These are phyloP conservation scores for Fusarium sp. DNA, from an alignment of 2,329 filamentous ascomycete species.

Conservation along the genomic window DNA sequence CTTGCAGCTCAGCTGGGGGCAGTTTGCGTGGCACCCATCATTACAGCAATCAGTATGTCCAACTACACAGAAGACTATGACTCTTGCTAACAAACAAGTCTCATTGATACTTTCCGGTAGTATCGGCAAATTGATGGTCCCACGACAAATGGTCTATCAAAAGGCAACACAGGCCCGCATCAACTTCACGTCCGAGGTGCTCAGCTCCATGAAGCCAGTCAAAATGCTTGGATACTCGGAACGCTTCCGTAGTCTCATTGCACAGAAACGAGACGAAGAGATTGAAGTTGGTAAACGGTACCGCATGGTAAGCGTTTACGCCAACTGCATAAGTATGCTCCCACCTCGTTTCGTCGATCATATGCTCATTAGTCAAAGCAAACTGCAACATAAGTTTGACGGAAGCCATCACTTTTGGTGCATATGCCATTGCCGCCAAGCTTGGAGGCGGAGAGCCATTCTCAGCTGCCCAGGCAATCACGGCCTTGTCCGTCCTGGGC, in stretches of 20 bases:
- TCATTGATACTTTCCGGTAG: constrained; percentile 36
- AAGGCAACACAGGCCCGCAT: constrained; percentile 49
- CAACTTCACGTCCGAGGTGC: constrained; percentile 48
- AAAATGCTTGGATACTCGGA: constrained; percentile 50
- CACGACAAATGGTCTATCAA: constrained; percentile 46
- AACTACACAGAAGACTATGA: accelerated
- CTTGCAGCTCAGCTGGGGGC: constrained; percentile 47
- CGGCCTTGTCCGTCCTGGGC: constrained; percentile 45
- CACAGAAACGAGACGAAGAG: constrained; percentile 42
- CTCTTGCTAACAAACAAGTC: constrained; percentile 23
- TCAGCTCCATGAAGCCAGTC: constrained; percentile 48
- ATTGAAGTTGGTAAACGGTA: constrained; percentile 42
- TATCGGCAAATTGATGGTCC: constrained; percentile 43
- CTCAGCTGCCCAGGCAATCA: constrained; percentile 47
- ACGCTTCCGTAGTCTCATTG: constrained; percentile 39
- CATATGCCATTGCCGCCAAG: constrained; percentile 46
- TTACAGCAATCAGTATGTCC: constrained; percentile 47
- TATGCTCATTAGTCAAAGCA: constrained; percentile 12
- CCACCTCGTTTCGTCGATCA: no score
- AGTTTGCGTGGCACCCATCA: constrained; percentile 48
- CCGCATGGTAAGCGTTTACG: constrained; percentile 41
- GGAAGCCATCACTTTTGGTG: constrained; percentile 47
- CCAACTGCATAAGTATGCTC: constrained; percentile 44
- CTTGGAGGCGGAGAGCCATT: constrained; percentile 40
- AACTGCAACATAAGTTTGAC: constrained; percentile 44